Percentiles rank a stretch among this genome's conserved stretches.
These are phyloP conservation scores for Daldinia caldariorum DNA, from an alignment of 495 filamentous ascomycete species.

Conservation along the genomic window DNA sequence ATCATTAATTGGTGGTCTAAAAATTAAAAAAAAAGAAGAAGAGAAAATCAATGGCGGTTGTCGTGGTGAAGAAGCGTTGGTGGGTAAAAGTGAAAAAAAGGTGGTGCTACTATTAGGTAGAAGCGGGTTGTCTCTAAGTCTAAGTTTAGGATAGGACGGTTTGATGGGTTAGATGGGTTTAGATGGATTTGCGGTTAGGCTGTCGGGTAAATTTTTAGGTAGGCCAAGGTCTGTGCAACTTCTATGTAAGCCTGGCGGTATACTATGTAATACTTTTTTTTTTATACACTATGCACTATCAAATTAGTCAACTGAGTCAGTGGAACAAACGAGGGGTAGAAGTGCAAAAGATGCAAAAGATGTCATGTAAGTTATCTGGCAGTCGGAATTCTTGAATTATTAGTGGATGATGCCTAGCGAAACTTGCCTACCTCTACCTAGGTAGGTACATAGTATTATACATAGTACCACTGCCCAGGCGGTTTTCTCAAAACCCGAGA, in stretches of 20 bases:
- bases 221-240: constrained; percentile 29
- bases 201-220: constrained; percentile 40
- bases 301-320: not conserved
- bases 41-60: constrained; percentile 32
- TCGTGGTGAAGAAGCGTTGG: constrained; percentile 39
- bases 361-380: no score
- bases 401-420: not conserved
- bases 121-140: constrained; percentile 27
- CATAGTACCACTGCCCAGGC: no score
- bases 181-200: constrained; percentile 4
- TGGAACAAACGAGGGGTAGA: constrained; percentile 38
- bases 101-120: constrained; percentile 17
- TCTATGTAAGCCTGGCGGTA: constrained; percentile 26
- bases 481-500: not conserved
- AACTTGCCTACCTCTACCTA: not conserved
- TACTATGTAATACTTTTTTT: no score
- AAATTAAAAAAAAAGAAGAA: constrained; percentile 12
- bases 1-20: constrained; percentile 37
- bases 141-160: constrained; percentile 26
- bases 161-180: not conserved
- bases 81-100: constrained; percentile 10
- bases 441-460: not conserved
- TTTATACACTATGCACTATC: not conserved
- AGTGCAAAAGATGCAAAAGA: not conserved
- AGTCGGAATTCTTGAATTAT: not conserved